phyloP scores from a whole-genome alignment of 495 filamentous ascomycete genomes.

The Neurospora sp. region DNA sequence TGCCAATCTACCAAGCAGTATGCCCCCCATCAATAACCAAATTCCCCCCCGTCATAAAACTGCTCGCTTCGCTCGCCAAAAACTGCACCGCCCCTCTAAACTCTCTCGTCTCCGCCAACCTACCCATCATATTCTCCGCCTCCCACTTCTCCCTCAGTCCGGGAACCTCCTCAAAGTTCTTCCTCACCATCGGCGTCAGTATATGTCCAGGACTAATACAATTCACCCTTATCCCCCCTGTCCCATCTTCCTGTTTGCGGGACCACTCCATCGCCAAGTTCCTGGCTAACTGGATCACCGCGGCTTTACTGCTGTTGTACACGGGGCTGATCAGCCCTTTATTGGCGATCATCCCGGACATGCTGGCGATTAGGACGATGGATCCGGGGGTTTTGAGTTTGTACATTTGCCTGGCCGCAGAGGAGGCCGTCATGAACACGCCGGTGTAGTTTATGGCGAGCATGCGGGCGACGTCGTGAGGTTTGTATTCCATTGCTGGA shows the following conservation, averaged over 20 bases:
- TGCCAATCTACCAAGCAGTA: slow-evolving; percentile 28
- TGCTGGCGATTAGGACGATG: slow-evolving; percentile 63
- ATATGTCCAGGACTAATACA: slow-evolving; percentile 61
- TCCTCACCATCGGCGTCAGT: slow-evolving; percentile 59
- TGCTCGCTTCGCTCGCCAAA: slow-evolving; percentile 53
- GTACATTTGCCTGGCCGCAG: slow-evolving; percentile 67
- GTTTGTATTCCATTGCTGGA: slow-evolving; percentile 58
- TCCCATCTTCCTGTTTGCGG: slow-evolving; percentile 25
- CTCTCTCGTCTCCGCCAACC: slow-evolving; percentile 53
- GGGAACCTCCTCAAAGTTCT: slow-evolving; percentile 57
- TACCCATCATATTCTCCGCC: slow-evolving; percentile 59
- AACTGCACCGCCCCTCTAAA: slow-evolving; percentile 52
- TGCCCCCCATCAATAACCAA: slow-evolving; percentile 55
- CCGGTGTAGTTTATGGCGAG: slow-evolving; percentile 69
- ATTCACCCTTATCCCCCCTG: slow-evolving; percentile 57
- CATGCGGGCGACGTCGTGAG: slow-evolving; percentile 59
- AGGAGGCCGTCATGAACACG: slow-evolving; percentile 64
- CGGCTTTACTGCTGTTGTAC: slow-evolving; percentile 63
- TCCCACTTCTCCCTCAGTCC: slow-evolving; percentile 51
- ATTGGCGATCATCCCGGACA: slow-evolving; percentile 66
- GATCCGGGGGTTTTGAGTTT: slow-evolving; percentile 60
- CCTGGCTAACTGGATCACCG: slow-evolving; percentile 53
- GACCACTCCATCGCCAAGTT: slow-evolving; percentile 68
- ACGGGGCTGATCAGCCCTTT: slow-evolving; percentile 56
- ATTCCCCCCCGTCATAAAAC: slow-evolving; percentile 61